Evolutionary conservation across 345 rosid genomes (phyloP).

Genomic region (Punica granatum): DNA sequence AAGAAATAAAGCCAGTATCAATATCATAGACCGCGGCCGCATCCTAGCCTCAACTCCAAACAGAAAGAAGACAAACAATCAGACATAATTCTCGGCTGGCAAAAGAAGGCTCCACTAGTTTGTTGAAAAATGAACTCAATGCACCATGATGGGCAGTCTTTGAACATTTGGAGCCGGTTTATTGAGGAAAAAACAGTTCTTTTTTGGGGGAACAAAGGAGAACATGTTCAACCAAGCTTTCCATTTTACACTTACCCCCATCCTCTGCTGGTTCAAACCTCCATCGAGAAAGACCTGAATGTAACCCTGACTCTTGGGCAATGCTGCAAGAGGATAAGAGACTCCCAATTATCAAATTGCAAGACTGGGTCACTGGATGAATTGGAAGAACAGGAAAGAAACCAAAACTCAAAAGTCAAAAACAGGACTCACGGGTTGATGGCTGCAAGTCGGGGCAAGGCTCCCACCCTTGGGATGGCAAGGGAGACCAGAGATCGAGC

Average conservation of each 20-base stretch:
- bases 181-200: not conserved
- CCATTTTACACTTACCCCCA: conserved; percentile 64
- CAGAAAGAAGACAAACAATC: conserved; percentile 1
- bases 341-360: not conserved
- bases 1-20: conserved; percentile 6
- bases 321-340: conserved; percentile 30
- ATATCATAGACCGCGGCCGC: not conserved
- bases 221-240: not conserved
- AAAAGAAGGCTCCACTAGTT: not conserved
- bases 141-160: not conserved
- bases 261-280: conserved; percentile 94
- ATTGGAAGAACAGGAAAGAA: not conserved
- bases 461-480: conserved; percentile 76
- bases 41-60: not conserved
- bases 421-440: conserved; percentile 38
- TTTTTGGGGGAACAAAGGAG: not conserved
- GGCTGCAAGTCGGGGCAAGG: conserved; percentile 40
- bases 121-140: not conserved
- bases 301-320: conserved; percentile 52
- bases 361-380: not conserved
- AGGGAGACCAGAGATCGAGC: conserved; percentile 78
- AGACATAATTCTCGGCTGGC: not conserved
- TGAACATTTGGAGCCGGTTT: not conserved
- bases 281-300: conserved; percentile 95
- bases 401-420: not conserved